A percentile compares a stretch with the other conserved stretches of the same genome.
Conservation (phyloP, 2,329 filamentous ascomycete genomes). For the Paraconiothyrium brasiliense region DNA sequence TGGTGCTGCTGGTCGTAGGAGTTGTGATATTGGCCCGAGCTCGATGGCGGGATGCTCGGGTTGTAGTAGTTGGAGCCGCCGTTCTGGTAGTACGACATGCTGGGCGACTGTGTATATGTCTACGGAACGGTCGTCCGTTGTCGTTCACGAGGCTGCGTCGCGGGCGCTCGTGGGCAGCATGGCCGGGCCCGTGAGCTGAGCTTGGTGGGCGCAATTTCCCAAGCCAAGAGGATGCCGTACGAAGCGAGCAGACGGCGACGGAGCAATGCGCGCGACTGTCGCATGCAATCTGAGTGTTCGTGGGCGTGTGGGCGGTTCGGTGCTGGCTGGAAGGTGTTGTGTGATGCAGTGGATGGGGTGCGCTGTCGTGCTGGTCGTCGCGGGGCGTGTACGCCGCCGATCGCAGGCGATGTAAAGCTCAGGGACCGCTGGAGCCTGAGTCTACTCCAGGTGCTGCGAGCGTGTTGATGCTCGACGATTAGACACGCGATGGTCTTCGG, state of each 20-base stretch:
- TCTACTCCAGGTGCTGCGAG: conserved; percentile 5
- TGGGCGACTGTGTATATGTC: conserved; percentile 26
- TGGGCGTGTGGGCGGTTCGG: neutral
- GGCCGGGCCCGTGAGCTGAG: conserved; percentile 37
- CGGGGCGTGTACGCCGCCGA: conserved; percentile 8
- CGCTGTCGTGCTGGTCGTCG: conserved; percentile 2
- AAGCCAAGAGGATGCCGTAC: neutral
- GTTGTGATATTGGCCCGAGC: conserved; percentile 47
- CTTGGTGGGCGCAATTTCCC: conserved; percentile 14
- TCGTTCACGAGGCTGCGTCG: conserved; percentile 50
- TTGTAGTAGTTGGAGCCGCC: conserved; percentile 63
- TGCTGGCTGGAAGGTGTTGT: neutral
- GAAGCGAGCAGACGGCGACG: neutral
- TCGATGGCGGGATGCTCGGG: conserved; percentile 53
- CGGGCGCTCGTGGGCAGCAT: conserved; percentile 43
- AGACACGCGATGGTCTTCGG: neutral
- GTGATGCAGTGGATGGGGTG: neutral
- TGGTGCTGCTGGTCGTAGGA: conserved; percentile 56
- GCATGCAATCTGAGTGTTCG: neutral
- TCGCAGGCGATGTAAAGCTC: neutral
- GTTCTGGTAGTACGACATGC: conserved; percentile 67
- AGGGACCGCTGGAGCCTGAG: neutral
- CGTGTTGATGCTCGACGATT: neutral
- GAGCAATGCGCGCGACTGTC: neutral
- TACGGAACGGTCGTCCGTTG: conserved; percentile 31